Conservation (phyloP, 2,329 filamentous ascomycete genomes). For the Aspergillus aculeatinus region DNA sequence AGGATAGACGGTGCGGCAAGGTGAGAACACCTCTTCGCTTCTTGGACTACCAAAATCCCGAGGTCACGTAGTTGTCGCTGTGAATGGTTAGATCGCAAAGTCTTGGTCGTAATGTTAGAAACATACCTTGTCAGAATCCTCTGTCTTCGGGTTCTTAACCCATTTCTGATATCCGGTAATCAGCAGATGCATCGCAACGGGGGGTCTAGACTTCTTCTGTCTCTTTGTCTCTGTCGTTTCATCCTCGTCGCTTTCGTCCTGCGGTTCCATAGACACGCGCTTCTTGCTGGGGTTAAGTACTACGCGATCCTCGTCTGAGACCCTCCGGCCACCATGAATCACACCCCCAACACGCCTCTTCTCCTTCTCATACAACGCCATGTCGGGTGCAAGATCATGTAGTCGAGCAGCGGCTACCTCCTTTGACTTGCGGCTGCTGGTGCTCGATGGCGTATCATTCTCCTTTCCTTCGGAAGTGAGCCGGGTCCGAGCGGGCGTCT, state of each 20-base stretch:
- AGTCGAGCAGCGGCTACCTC: conserved; percentile 75
- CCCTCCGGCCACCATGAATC: conserved; percentile 56
- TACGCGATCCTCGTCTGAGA: conserved; percentile 43
- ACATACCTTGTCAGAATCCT: conserved; percentile 77
- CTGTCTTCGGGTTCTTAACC: conserved; percentile 69
- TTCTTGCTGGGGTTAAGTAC: conserved; percentile 38
- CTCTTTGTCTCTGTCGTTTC: conserved; percentile 62
- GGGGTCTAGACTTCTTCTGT: conserved; percentile 60
- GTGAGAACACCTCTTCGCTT: conserved; percentile 75
- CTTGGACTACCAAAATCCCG: conserved; percentile 76
- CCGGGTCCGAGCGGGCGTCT: conserved; percentile 56
- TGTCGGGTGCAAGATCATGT: conserved; percentile 76
- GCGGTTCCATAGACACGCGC: conserved; percentile 47
- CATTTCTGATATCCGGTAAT: conserved; percentile 83
- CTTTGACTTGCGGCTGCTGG: conserved; percentile 82
- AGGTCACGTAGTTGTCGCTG: conserved; percentile 78
- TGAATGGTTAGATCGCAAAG: not conserved
- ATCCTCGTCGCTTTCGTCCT: conserved; percentile 51
- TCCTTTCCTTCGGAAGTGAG: conserved; percentile 68
- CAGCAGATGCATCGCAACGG: conserved; percentile 71
- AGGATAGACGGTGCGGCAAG: conserved; percentile 84
- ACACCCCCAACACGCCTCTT: conserved; percentile 75
- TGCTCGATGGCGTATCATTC: conserved; percentile 76
- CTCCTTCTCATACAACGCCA: conserved; percentile 89
- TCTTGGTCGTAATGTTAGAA: conserved; percentile 1